Base-by-base conservation (phyloP, 169 alveolate species). In the Sarcocystis neurona region DNA sequence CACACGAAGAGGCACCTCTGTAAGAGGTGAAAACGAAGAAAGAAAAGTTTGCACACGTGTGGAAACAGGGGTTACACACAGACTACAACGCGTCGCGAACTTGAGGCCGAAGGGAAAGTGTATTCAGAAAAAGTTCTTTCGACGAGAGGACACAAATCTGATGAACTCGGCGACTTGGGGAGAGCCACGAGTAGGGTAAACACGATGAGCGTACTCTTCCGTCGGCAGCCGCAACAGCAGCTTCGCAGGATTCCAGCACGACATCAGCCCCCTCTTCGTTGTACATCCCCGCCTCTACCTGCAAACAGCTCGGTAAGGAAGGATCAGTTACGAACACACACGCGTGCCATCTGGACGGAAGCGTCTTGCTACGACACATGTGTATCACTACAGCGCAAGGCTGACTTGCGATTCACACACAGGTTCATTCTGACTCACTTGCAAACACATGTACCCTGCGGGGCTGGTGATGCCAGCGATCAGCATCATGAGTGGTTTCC, bases 391-490 rank as follows among this genome's bases (percentile, higher is more conserved):
- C 84, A 27, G 23, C n/a, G 70, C n/a, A 74, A 74, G 68, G n/a
- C 58, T 74, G 84, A 27, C 27, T 27, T 74, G 23, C 27, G 68
- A 74, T 23, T 27, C n/a, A n/a, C n/a, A n/a, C n/a, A 12, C 30
- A 12, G 66, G 66, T 53, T n/a, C n/a, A n/a, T 18, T 15, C 23
- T 20, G 79, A 32, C 78, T 32, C 32, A 85, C 95, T 84, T 96
- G 97, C 79, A 96, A 91, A 63, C 98, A 96, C 95, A 94, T 95
- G 43, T 96, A 98, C 18, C 97, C 97, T 34, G 90, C 92, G 30
- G 95, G 94, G 75, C 95, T 92, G 34, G 98, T 94, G 12, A 96
- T 93, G 60, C 98, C 98, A 30, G 97, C 93, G 44, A 95, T 84
- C 18, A 96, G 89, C 95, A 96, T 92, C 58, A 96, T 92, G 79